phyloP scores from a whole-genome alignment of 2,329 filamentous ascomycete genomes.

The Didymella glomerata region DNA sequence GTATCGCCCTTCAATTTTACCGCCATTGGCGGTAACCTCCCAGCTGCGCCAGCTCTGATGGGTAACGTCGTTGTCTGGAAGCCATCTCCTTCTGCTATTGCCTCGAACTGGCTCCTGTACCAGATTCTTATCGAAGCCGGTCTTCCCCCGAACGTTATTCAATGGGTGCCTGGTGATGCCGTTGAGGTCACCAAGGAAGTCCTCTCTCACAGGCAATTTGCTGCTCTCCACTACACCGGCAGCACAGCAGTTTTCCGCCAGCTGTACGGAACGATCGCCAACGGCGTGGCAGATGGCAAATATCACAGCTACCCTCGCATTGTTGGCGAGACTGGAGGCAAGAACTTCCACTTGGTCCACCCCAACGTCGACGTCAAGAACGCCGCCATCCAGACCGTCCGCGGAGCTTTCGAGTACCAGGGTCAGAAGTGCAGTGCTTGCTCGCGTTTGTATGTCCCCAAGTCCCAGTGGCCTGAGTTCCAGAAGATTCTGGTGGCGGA shows the following conservation, averaged over 20 bases:
- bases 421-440: slow-evolving; percentile 92
- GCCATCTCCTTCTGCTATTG: slow-evolving; percentile 86
- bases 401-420: slow-evolving; percentile 89
- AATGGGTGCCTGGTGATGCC: slow-evolving; percentile 90
- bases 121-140: slow-evolving; percentile 91
- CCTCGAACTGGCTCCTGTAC: slow-evolving; percentile 91
- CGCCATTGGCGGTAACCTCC: slow-evolving; percentile 88
- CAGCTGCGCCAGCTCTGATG: slow-evolving; percentile 82
- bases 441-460: slow-evolving; percentile 79
- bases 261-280: slow-evolving; percentile 85
- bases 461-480: slow-evolving; percentile 77
- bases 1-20: slow-evolving; percentile 98
- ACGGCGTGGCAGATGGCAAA: slow-evolving; percentile 79
- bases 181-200: slow-evolving; percentile 82
- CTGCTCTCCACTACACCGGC: slow-evolving; percentile 93
- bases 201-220: slow-evolving; percentile 80
- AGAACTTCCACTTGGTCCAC: slow-evolving; percentile 92
- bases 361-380: slow-evolving; percentile 78
- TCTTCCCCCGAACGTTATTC: slow-evolving; percentile 86
- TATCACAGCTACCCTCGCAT: slow-evolving; percentile 88
- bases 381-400: slow-evolving; percentile 81
- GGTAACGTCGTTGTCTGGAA: slow-evolving; percentile 98
- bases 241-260: slow-evolving; percentile 90
- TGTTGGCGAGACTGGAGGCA: slow-evolving; percentile 89
- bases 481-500: slow-evolving; percentile 72